Conservation (phyloP, 1,284 basidiomycete species). For the Amylostereum chailletii region DNA sequence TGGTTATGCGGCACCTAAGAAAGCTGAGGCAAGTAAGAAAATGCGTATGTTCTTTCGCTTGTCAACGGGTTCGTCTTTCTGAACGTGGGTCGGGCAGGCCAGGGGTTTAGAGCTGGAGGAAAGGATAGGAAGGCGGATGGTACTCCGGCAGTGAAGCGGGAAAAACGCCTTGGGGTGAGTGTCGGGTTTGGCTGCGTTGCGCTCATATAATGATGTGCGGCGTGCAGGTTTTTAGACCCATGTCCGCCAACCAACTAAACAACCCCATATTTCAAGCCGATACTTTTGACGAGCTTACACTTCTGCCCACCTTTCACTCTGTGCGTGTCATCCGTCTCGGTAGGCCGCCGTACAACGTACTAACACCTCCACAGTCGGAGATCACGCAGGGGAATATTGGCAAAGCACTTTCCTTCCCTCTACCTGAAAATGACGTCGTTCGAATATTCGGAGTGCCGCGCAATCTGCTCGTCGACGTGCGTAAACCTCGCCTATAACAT, state of each 20-base stretch:
- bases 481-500: slow-evolving; percentile 12
- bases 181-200: too few species aligned
- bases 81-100: neutral
- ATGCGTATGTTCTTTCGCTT: slow-evolving; percentile 3
- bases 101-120: slow-evolving; percentile 9
- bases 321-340: slow-evolving; percentile 21
- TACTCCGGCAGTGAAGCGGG: slow-evolving; percentile 2
- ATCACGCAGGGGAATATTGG: slow-evolving; percentile 30
- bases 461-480: slow-evolving; percentile 55
- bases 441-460: slow-evolving; percentile 59
- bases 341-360: neutral
- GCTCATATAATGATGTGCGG: neutral
- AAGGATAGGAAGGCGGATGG: neutral
- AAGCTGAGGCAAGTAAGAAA: slow-evolving; percentile 2
- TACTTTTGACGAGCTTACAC: slow-evolving; percentile 17
- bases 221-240: neutral
- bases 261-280: slow-evolving; percentile 26
- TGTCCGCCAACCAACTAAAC: slow-evolving; percentile 19
- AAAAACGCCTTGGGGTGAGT: slow-evolving; percentile 11
- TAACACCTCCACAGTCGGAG: slow-evolving; percentile 22
- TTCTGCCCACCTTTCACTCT: slow-evolving; percentile 30
- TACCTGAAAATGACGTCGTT: slow-evolving; percentile 38
- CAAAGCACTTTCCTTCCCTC: slow-evolving; percentile 32
- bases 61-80: neutral
- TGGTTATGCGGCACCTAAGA: slow-evolving; percentile 8